A percentile compares a stretch with the other conserved stretches of the same genome.
Conservation (phyloP, 2,329 filamentous ascomycete species). For the Colletotrichum viniferum region DNA sequence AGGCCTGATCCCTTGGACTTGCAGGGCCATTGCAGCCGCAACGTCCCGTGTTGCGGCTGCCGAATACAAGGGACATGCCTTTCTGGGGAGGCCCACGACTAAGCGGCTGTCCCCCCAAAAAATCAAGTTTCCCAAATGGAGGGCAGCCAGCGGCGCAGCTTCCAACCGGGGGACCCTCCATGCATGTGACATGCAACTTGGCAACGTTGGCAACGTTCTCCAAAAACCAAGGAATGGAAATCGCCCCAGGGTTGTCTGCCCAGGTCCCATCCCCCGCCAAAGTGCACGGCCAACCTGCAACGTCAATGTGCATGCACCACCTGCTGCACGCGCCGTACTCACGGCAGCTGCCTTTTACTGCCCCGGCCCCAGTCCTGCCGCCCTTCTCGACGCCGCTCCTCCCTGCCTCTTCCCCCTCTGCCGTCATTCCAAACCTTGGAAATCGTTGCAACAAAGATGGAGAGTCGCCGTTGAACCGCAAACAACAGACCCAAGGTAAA, state of each 20-base stretch:
- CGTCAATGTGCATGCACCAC: constrained; percentile 20
- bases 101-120: background rate
- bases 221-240: constrained; percentile 21
- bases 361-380: constrained; percentile 1
- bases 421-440: constrained; percentile 19
- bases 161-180: constrained; percentile 12
- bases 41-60: background rate
- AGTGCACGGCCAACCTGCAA: constrained; percentile 16
- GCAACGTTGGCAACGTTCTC: constrained; percentile 13
- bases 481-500: background rate
- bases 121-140: constrained; percentile 13
- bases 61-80: constrained; percentile 16
- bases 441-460: constrained; percentile 8
- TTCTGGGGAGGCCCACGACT: background rate
- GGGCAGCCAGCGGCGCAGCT: background rate
- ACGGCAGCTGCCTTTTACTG: background rate
- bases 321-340: background rate
- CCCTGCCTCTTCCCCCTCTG: background rate
- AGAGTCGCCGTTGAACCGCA: constrained; percentile 4
- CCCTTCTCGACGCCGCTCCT: background rate
- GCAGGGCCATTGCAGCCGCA: background rate
- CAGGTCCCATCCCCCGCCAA: constrained; percentile 7
- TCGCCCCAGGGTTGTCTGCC: background rate
- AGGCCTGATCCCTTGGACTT: background rate
- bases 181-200: constrained; percentile 20